These are phyloP conservation scores for Kwoniella dendrophila DNA, from an alignment of 768 basidiomycete species.

Conservation along the genomic window DNA sequence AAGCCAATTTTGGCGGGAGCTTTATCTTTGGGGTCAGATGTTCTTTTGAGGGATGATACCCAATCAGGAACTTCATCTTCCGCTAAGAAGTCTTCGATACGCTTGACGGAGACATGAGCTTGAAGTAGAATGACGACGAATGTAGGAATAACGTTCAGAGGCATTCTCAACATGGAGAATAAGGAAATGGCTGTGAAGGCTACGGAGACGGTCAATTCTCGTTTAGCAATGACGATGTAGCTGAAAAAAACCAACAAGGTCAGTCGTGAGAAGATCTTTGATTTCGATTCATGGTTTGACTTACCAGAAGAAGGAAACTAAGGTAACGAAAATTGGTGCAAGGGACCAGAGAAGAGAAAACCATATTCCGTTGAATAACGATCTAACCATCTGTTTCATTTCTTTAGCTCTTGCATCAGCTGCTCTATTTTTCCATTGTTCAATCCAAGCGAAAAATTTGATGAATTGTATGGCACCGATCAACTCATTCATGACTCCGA, in stretches of 20 bases:
- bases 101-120: conserved; percentile 67
- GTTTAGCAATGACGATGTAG: conserved; percentile 69
- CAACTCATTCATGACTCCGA: conserved; percentile 75
- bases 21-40: conserved; percentile 46
- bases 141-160: conserved; percentile 74
- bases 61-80: conserved; percentile 75
- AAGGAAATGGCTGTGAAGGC: conserved; percentile 88
- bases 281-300: not conserved
- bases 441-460: conserved; percentile 75
- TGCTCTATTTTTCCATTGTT: conserved; percentile 68
- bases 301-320: conserved; percentile 77
- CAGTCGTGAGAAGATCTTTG: not conserved
- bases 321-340: conserved; percentile 77
- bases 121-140: conserved; percentile 68
- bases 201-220: conserved; percentile 72
- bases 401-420: conserved; percentile 65
- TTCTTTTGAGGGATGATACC: conserved; percentile 66
- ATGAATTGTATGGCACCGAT: conserved; percentile 59
- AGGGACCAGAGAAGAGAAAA: conserved; percentile 73
- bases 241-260: too few relatives aligned
- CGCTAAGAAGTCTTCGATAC: conserved; percentile 68
- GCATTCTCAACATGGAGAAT: conserved; percentile 75
- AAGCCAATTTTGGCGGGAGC: conserved; percentile 60
- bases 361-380: conserved; percentile 64
- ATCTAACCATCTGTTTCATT: conserved; percentile 68